A percentile compares a stretch with the other conserved stretches of the same genome.
Evolutionary conservation across 768 basidiomycete species (phyloP).

Genomic region (Punctularia strigosozonata): DNA sequence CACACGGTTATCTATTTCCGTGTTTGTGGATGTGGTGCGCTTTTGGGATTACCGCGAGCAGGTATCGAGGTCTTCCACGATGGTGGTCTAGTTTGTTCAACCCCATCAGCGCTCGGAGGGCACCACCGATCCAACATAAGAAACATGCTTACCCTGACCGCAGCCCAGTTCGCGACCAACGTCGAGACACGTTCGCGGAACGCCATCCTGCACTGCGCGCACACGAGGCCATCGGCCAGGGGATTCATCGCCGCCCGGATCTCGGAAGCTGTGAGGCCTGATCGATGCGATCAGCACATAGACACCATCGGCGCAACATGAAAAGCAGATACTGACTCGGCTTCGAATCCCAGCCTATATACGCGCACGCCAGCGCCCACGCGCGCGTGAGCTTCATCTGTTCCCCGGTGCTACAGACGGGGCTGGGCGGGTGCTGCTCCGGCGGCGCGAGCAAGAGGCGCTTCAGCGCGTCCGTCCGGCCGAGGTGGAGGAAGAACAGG

Average conservation of each 20-base stretch:
- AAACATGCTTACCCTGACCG: constrained; percentile 54
- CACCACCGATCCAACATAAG: too few relatives aligned
- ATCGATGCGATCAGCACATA: too few relatives aligned
- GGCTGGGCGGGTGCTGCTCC: constrained; percentile 11
- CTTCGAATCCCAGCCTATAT: constrained; percentile 17
- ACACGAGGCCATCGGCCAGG: constrained; percentile 54
- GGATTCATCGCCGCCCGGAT: constrained; percentile 68
- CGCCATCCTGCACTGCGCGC: constrained; percentile 50
- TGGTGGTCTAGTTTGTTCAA: too few relatives aligned
- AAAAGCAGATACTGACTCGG: constrained; percentile 15
- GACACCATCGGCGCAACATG: too few relatives aligned
- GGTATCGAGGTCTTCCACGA: too few relatives aligned
- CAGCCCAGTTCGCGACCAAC: constrained; percentile 65
- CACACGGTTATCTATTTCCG: too few relatives aligned
- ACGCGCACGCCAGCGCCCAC: constrained; percentile 18
- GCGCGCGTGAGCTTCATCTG: constrained; percentile 16
- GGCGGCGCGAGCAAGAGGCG: constrained; percentile 17
- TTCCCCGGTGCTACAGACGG: constrained; percentile 8
- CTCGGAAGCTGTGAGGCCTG: constrained; percentile 61
- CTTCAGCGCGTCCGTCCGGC: constrained; percentile 23
- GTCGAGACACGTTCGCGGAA: constrained; percentile 57
- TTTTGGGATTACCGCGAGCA: too few relatives aligned
- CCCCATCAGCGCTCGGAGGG: too few relatives aligned
- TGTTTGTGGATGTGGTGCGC: too few relatives aligned
- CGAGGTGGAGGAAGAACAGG: constrained; percentile 26